Evolutionary conservation across 805 yeast species (phyloP).

Genomic region (Wickerhamomyces kurtzmanii): DNA sequence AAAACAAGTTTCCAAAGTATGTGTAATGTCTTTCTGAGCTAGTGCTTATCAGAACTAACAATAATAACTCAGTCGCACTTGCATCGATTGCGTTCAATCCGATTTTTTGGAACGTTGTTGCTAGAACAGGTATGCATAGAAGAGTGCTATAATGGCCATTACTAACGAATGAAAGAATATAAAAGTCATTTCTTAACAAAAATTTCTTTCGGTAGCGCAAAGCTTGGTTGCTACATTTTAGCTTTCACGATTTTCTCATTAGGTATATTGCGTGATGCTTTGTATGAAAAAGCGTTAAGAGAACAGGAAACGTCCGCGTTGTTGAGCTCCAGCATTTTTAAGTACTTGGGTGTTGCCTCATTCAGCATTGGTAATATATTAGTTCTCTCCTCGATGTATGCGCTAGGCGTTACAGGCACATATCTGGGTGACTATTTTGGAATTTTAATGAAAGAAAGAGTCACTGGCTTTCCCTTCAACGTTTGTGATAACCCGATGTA

Average conservation of each 20-base stretch:
- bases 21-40: no score
- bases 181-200: conserved; percentile 69
- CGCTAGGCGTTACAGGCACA: conserved; percentile 91
- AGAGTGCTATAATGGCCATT: background rate
- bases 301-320: conserved; percentile 61
- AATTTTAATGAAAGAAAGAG: conserved; percentile 83
- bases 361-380: conserved; percentile 71
- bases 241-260: conserved; percentile 78
- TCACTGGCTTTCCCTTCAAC: conserved; percentile 89
- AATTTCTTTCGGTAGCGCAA: conserved; percentile 55
- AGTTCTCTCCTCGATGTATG: conserved; percentile 82
- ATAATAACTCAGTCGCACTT: conserved; percentile 31
- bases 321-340: conserved; percentile 31
- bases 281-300: conserved; percentile 60
- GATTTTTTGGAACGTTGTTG: conserved; percentile 89
- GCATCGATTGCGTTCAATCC: conserved; percentile 84
- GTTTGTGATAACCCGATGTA: conserved; percentile 94
- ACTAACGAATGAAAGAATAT: conserved; percentile 39
- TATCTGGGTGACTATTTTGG: conserved; percentile 97
- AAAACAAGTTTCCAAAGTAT: no score
- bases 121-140: conserved; percentile 42
- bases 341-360: conserved; percentile 39
- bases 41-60: no score
- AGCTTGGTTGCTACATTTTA: conserved; percentile 73
- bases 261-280: conserved; percentile 74